phyloP scores from a whole-genome alignment of 768 basidiomycete species.

The Coprinopsis sp. region DNA sequence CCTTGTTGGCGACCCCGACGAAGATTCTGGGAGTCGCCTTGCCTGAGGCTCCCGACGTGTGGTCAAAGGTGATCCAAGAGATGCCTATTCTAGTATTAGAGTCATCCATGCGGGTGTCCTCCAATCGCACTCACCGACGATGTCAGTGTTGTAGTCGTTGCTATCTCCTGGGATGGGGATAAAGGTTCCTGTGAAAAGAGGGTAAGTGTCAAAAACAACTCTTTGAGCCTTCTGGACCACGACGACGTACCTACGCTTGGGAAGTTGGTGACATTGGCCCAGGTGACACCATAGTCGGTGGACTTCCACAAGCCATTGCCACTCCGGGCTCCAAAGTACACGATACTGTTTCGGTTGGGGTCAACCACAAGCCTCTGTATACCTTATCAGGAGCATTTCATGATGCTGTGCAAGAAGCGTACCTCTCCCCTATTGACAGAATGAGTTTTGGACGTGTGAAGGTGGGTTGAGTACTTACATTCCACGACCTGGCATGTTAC shows the following conservation, averaged over 20 bases:
- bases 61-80: slow-evolving; percentile 63
- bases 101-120: background rate
- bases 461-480: slow-evolving; percentile 30
- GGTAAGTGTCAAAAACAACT: background rate
- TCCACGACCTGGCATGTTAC: slow-evolving; percentile 67
- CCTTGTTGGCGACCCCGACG: slow-evolving; percentile 58
- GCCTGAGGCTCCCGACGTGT: slow-evolving; percentile 50
- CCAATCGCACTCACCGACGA: slow-evolving; percentile 25
- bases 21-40: slow-evolving; percentile 59
- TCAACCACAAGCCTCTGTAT: slow-evolving; percentile 55
- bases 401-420: background rate
- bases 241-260: slow-evolving; percentile 46
- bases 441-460: background rate
- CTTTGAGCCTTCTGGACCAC: background rate
- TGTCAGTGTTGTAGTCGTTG: slow-evolving; percentile 38
- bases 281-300: slow-evolving; percentile 51
- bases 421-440: slow-evolving; percentile 42
- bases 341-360: slow-evolving; percentile 55
- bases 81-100: slow-evolving; percentile 29
- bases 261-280: slow-evolving; percentile 57
- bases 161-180: slow-evolving; percentile 49
- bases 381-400: background rate
- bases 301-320: slow-evolving; percentile 68
- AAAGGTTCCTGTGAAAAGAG: slow-evolving; percentile 38
- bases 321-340: slow-evolving; percentile 61